Evolutionary conservation across 768 basidiomycete genomes (phyloP).

Genomic region (Leccinum olivaceopallidum): DNA sequence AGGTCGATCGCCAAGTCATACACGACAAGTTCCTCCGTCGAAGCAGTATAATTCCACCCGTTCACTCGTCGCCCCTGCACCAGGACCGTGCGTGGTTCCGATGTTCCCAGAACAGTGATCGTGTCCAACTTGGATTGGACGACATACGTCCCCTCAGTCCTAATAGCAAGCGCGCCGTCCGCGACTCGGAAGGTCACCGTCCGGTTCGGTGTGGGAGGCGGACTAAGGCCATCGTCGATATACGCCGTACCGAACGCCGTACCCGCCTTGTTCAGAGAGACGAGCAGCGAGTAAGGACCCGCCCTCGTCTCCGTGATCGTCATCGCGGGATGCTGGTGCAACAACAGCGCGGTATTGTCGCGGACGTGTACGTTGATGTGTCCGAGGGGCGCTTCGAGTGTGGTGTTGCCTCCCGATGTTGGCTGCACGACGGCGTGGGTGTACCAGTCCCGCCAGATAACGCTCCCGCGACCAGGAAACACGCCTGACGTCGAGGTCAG

Average conservation of each 20-base stretch:
- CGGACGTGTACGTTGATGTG: conserved; percentile 77
- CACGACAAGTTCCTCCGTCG: conserved; percentile 43
- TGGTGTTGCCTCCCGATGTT: conserved; percentile 39
- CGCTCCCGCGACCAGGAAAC: conserved; percentile 58
- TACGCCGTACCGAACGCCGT: conserved; percentile 59
- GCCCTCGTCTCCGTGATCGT: conserved; percentile 63
- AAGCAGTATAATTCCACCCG: conserved; percentile 40
- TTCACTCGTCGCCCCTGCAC: conserved; percentile 38
- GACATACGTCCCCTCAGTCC: conserved; percentile 23
- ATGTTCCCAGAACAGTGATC: conserved; percentile 57
- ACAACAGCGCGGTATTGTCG: conserved; percentile 58
- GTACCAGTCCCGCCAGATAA: conserved; percentile 71
- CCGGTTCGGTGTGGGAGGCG: conserved; percentile 52
- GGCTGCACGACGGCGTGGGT: conserved; percentile 56
- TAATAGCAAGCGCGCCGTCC: conserved; percentile 38
- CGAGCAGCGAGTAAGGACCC: conserved; percentile 59
- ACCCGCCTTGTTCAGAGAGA: conserved; percentile 48
- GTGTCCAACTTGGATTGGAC: conserved; percentile 46
- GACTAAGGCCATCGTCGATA: conserved; percentile 59
- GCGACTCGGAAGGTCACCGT: conserved; percentile 45
- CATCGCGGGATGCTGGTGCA: conserved; percentile 61
- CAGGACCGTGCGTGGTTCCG: conserved; percentile 38
- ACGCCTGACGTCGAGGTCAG: conserved; percentile 40
- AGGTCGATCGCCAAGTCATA: conserved; percentile 36
- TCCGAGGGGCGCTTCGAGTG: conserved; percentile 61